A percentile compares a stretch with the other conserved stretches of the same genome.
Evolutionary conservation across 1,284 basidiomycete genomes (phyloP).

Genomic region (Rhodotorula sp.): DNA sequence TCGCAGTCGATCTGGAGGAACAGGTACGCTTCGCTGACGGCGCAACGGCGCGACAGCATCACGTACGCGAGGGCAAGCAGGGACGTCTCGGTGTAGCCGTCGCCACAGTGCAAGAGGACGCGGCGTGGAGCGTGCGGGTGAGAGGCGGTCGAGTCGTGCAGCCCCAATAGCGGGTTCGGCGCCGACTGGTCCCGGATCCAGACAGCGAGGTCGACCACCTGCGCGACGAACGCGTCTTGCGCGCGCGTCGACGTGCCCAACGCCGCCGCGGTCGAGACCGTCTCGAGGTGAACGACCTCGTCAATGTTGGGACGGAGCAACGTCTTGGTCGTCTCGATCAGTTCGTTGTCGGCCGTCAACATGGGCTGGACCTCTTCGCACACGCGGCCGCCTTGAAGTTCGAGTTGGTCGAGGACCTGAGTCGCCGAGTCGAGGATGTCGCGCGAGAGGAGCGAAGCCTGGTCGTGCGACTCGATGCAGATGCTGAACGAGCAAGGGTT

Average conservation of each 20-base stretch:
- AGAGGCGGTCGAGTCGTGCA: not conserved
- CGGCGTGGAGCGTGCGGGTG: slow-evolving; percentile 31
- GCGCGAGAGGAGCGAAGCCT: slow-evolving; percentile 62
- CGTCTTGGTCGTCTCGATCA: slow-evolving; percentile 18
- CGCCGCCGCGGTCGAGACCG: slow-evolving; percentile 33
- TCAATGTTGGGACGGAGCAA: slow-evolving; percentile 37
- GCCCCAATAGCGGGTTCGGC: slow-evolving; percentile 7
- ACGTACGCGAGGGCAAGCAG: slow-evolving; percentile 82
- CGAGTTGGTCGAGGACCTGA: slow-evolving; percentile 36
- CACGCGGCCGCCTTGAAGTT: slow-evolving; percentile 45
- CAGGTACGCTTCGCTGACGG: slow-evolving; percentile 80
- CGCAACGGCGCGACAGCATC: slow-evolving; percentile 70
- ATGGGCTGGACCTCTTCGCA: slow-evolving; percentile 37
- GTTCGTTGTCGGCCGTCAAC: slow-evolving; percentile 8
- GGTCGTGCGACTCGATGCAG: slow-evolving; percentile 81
- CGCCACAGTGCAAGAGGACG: slow-evolving; percentile 48
- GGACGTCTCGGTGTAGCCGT: slow-evolving; percentile 74
- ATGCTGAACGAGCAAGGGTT: slow-evolving; percentile 72
- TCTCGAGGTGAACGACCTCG: slow-evolving; percentile 48
- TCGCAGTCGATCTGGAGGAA: slow-evolving; percentile 64
- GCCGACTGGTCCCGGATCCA: slow-evolving; percentile 49
- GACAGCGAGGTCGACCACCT: slow-evolving; percentile 46
- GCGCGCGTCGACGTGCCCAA: slow-evolving; percentile 16
- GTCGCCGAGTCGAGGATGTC: slow-evolving; percentile 55
- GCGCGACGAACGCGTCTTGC: slow-evolving; percentile 29